Percentiles rank a stretch among this genome's conserved stretches.
phyloP scores from a whole-genome alignment of 31 red algal species.

The Odonthalia washingtoniensis region DNA sequence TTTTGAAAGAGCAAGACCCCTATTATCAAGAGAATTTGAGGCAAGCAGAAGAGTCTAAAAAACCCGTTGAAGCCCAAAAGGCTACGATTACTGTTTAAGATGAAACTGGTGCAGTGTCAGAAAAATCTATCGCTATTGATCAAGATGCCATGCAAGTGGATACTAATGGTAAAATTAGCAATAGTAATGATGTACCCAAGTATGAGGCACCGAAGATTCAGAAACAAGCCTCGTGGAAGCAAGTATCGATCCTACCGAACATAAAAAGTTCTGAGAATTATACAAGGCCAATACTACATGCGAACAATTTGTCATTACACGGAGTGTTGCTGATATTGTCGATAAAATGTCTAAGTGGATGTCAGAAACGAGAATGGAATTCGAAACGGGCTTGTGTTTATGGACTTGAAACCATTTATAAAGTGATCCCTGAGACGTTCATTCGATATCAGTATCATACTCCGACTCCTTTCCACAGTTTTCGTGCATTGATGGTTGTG shows the following conservation, averaged over 20 bases:
- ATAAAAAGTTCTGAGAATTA: background rate
- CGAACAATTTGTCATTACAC: background rate
- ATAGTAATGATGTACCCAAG: too few species aligned
- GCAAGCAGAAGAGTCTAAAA: too few species aligned
- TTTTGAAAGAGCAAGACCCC: too few species aligned
- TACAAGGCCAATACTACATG: background rate
- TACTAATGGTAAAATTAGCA: too few species aligned
- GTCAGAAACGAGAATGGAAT: slow-evolving; percentile 77
- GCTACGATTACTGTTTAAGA: too few species aligned
- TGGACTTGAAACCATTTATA: slow-evolving; percentile 63
- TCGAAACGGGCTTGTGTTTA: slow-evolving; percentile 71
- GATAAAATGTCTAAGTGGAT: slow-evolving; percentile 81
- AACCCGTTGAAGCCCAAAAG: too few species aligned
- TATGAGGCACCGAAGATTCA: too few species aligned
- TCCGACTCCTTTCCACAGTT: slow-evolving; percentile 47
- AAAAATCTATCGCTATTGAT: too few species aligned
- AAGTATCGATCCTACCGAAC: background rate
- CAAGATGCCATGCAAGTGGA: too few species aligned
- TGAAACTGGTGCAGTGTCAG: too few species aligned
- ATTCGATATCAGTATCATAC: slow-evolving; percentile 44
- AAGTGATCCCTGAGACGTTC: slow-evolving; percentile 31
- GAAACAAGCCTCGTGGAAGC: too few species aligned
- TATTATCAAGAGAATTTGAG: too few species aligned
- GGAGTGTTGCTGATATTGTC: slow-evolving; percentile 48
- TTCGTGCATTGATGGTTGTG: slow-evolving; percentile 59